Percentiles rank a stretch among this genome's conserved stretches.
Conservation (phyloP, 371 early-diverging fungal genomes). For the Sporodiniella umbellata region DNA sequence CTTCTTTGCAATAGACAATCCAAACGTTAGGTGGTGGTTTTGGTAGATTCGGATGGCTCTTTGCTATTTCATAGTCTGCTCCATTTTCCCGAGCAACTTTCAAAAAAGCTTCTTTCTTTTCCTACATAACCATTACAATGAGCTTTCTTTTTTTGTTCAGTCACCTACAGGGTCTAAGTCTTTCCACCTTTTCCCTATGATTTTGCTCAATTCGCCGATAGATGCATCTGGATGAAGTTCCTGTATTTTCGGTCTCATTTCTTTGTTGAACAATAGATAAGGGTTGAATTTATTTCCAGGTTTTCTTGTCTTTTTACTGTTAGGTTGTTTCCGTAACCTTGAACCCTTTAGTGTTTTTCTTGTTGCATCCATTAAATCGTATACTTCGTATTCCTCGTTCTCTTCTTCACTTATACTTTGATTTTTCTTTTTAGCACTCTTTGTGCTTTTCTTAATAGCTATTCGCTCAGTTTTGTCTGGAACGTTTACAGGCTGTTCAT, state of each 20-base stretch:
- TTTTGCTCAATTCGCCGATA: constrained; percentile 6
- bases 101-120: constrained; percentile 8
- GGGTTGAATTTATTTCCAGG: constrained; percentile 19
- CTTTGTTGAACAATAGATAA: constrained; percentile 19
- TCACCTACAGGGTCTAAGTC: constrained; percentile 6
- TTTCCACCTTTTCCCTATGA: constrained; percentile 14
- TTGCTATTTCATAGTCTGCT: not conserved
- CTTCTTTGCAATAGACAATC: not conserved
- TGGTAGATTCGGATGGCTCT: not conserved
- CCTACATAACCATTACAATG: not conserved
- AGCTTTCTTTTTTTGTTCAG: not conserved
- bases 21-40: constrained; percentile 7
- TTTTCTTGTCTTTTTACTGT: constrained; percentile 1
- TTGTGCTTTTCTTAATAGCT: not conserved
- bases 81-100: constrained; percentile 2
- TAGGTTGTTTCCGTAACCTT: not conserved
- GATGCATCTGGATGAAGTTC: constrained; percentile 3
- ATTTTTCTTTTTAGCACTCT: no score
- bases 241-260: constrained; percentile 5
- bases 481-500: no score
- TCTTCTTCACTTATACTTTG: no score
- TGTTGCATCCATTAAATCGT: not conserved
- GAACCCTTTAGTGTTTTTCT: not conserved
- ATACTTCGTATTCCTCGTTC: not conserved
- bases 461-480: no score